Conservation (phyloP, 805 yeast species). For the Metschnikowia sp. region DNA sequence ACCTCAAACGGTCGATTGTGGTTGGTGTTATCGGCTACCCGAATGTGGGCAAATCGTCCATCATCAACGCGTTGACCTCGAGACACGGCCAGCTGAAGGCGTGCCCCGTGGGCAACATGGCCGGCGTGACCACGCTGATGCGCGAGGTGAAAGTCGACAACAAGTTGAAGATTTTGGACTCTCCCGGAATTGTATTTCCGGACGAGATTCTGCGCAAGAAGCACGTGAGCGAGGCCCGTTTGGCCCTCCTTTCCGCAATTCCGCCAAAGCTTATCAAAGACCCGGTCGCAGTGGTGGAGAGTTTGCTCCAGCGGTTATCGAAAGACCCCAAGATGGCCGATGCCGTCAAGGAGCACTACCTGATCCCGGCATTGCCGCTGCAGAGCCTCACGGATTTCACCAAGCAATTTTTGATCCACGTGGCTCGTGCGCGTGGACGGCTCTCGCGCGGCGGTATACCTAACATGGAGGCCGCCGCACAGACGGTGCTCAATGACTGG, state of each 20-base stretch:
- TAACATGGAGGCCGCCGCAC: conserved; percentile 80
- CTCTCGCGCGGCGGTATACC: conserved; percentile 92
- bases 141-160: conserved; percentile 91
- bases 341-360: conserved; percentile 68
- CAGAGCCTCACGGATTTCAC: conserved; percentile 71
- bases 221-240: conserved; percentile 65
- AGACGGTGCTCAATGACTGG: conserved; percentile 87
- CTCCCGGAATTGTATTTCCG: conserved; percentile 98
- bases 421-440: conserved; percentile 90
- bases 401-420: conserved; percentile 83
- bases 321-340: conserved; percentile 75
- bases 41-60: conserved; percentile 93
- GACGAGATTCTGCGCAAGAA: conserved; percentile 41
- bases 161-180: conserved; percentile 83
- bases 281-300: conserved; percentile 76
- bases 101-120: conserved; percentile 96
- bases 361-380: conserved; percentile 76
- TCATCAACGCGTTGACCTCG: conserved; percentile 82
- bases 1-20: conserved; percentile 81
- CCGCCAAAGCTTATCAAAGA: conserved; percentile 84
- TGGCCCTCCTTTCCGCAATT: conserved; percentile 82
- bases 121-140: conserved; percentile 91
- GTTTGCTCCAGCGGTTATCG: conserved; percentile 72
- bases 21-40: conserved; percentile 98
- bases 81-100: conserved; percentile 74